Percentiles rank a stretch among this genome's conserved stretches.
Evolutionary conservation across 306 rosid species (phyloP).

Genomic region (Vachellia collinsii): DNA sequence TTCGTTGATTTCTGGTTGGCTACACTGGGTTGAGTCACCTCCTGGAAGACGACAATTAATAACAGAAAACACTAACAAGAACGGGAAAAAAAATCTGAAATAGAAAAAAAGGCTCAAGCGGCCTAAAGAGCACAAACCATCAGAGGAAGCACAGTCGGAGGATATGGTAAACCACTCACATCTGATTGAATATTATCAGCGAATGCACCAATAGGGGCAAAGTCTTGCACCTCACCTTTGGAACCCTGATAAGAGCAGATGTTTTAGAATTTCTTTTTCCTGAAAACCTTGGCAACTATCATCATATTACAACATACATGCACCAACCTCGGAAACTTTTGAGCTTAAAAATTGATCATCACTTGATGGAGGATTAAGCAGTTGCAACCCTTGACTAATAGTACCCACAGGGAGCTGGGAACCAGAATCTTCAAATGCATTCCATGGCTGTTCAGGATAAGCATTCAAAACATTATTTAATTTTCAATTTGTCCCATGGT

Average conservation of each 20-base stretch:
- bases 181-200: slow-evolving; percentile 33
- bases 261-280: slow-evolving; percentile 17
- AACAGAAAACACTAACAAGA: slow-evolving; percentile 3
- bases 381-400: slow-evolving; percentile 40
- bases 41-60: slow-evolving; percentile 47
- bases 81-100: slow-evolving; percentile 18
- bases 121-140: slow-evolving; percentile 51
- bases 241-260: slow-evolving; percentile 45
- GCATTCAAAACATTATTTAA: slow-evolving; percentile 41
- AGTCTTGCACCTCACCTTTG: slow-evolving; percentile 38
- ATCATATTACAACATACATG: slow-evolving; percentile 25
- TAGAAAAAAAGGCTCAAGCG: slow-evolving; percentile 32
- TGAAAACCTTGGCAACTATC: slow-evolving; percentile 10
- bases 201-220: slow-evolving; percentile 36
- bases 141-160: slow-evolving; percentile 41
- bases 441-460: slow-evolving; percentile 61
- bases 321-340: slow-evolving; percentile 59
- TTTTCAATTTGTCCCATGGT: slow-evolving; percentile 32
- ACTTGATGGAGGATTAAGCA: slow-evolving; percentile 43
- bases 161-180: slow-evolving; percentile 36
- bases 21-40: slow-evolving; percentile 45
- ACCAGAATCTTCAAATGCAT: slow-evolving; percentile 69
- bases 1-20: slow-evolving; percentile 54
- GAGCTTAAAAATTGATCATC: slow-evolving; percentile 46
- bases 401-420: slow-evolving; percentile 45